Evolutionary conservation across 768 basidiomycete species (phyloP), one percentile per base, ranked within the genome.

Genomic region (Piloderma croceum): DNA sequence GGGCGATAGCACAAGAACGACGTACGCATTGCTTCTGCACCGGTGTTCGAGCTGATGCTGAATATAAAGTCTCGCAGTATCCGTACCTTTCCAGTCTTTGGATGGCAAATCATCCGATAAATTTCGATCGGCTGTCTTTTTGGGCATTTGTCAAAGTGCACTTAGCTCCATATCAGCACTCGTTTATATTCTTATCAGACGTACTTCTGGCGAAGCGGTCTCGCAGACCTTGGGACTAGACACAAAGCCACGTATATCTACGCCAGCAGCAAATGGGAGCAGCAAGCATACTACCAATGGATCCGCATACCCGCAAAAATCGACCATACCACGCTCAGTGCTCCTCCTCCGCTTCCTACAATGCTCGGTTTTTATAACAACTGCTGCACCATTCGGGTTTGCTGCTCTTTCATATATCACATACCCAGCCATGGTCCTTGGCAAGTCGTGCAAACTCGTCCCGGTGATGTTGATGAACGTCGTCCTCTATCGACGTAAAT

Each of bases 391-490:
- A 3, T 94, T 98, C 58, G 93, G 94, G 38, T 98, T 98, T 65
- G 86, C 92, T 9, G 81, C 92, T 4, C 82, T 98, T 31, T 81
- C 89, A 19, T 90, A 94, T 66, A 92, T 99, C 57, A 91, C 91
- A 13, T 98, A 97, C 70, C 96, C 96, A 36, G 91, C 94, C 32
- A 94, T 97, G 88, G 93, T 98, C 24, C 83, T 98, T 48, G 96
- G 90, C 38, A 98, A 98, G 62, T 97, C 93, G 0, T 98, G 96
- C 74, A 98, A 98, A 60, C 89, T 99, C 58, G 90, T 99, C 32
- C 96, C 96, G 1, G 96, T 93, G 45, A 90, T 94, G 79, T 76
- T 98, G 61, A 92, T 98, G 85, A 97, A 98, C 65, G 81, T 98
- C 52, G 54, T 98, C 27, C 73, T 97, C 43, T 98, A 98, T 65